Evolutionary conservation across 2,329 filamentous ascomycete species (phyloP), one percentile per base, ranked within the genome.

Genomic region (Trichoderma citrinoviride): DNA sequence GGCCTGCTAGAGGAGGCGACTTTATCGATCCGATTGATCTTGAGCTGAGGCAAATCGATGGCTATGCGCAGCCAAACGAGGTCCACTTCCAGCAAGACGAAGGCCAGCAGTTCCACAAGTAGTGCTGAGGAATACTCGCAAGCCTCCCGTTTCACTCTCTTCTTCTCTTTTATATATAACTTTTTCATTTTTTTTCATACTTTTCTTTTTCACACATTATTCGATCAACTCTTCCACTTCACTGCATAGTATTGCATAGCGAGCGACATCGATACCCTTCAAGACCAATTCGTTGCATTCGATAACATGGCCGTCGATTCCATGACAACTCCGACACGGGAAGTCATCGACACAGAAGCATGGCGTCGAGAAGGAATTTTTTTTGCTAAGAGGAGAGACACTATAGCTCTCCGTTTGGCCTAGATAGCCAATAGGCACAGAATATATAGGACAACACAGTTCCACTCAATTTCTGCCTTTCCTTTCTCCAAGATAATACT

Each of bases 41-140:
- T 1, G 78, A 79, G 68, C 68, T 79, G 15, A 70, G 70, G 1
- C 70, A 71, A 23, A 72, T 75, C 3, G 70, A 73, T 12, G 61
- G 47, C 7, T 66, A 65, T 14, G 1, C 41, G 14, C 47, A 62
- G 21, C 56, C 64, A 7, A 47, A 43, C 8, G 43, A 56, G 12
- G 40, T 17, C 5, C 61, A 43, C 17, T 15, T n/a, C 7, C 40
- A 64, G 21, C 14, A 44, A 15, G n/a, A 29, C 23, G 72, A 67
- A 23, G 70, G 74, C 50, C 63, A 37, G 33, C 33, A 49, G 43
- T 43, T 47, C 7, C 61, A 50, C 43, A 41, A 56, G 50, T 64
- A 64, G 61, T 64, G 33, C 41, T 64, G 33, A 55, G 40, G n/a
- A 33, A 29, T 25, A 14, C 3, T 21, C 25, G 21, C 21, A 5